Evolutionary conservation across 495 filamentous ascomycete species (phyloP).

Genomic region (Daldinia grandis): DNA sequence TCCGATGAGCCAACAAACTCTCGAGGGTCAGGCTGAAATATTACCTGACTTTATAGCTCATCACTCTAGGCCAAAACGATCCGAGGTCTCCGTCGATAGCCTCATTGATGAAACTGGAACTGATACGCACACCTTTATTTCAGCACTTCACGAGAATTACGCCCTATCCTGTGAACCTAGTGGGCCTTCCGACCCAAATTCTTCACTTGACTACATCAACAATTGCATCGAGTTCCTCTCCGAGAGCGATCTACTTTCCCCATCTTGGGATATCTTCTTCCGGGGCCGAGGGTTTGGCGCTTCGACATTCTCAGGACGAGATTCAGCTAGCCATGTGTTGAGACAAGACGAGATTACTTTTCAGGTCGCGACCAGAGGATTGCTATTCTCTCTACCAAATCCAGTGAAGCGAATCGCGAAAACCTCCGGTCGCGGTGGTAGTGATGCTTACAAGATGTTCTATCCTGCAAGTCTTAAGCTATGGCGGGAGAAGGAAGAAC

Average conservation of each 20-base stretch:
- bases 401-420: conserved; percentile 76
- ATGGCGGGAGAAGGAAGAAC: conserved; percentile 80
- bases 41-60: conserved; percentile 70
- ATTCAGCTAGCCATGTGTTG: conserved; percentile 72
- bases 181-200: conserved; percentile 53
- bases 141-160: conserved; percentile 96
- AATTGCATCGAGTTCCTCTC: conserved; percentile 85
- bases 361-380: conserved; percentile 82
- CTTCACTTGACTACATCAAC: conserved; percentile 71
- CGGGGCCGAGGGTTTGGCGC: conserved; percentile 55
- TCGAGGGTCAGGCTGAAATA: conserved; percentile 51
- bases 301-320: conserved; percentile 50
- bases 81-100: conserved; percentile 75
- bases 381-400: conserved; percentile 82
- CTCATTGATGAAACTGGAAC: conserved; percentile 90
- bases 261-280: conserved; percentile 65
- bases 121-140: conserved; percentile 86
- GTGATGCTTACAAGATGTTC: conserved; percentile 81
- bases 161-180: conserved; percentile 77
- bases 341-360: conserved; percentile 93
- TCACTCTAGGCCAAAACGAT: conserved; percentile 67
- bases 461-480: conserved; percentile 82
- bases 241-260: conserved; percentile 81
- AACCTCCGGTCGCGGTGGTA: conserved; percentile 51
- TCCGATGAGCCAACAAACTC: conserved; percentile 41